Percentiles rank a stretch among this genome's conserved stretches.
Conservation (phyloP, 2,329 filamentous ascomycete genomes). For the Beauveria rudraprayagi region DNA sequence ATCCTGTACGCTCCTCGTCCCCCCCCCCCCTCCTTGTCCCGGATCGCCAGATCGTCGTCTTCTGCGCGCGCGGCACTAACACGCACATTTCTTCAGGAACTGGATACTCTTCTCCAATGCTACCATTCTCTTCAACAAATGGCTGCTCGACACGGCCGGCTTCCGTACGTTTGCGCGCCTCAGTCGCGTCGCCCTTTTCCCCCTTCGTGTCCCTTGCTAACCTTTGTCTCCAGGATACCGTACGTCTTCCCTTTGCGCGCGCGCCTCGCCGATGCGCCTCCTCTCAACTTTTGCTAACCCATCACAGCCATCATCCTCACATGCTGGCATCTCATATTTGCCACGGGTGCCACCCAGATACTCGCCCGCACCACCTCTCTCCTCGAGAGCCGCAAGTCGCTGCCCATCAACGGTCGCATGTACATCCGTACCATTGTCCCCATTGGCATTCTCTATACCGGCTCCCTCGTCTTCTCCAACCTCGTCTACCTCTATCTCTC, state of each 20-base stretch:
- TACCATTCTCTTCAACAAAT: constrained; percentile 91
- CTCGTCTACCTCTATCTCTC: constrained; percentile 60
- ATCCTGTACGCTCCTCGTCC: constrained; percentile 19
- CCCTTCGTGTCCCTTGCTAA: constrained; percentile 18
- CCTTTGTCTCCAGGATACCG: constrained; percentile 23
- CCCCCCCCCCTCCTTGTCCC: not conserved
- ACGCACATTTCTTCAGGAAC: constrained; percentile 31
- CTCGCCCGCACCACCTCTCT: constrained; percentile 55
- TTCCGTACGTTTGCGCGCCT: constrained; percentile 53
- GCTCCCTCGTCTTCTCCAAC: constrained; percentile 59
- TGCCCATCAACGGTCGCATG: constrained; percentile 52
- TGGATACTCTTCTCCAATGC: constrained; percentile 83
- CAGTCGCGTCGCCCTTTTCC: not conserved
- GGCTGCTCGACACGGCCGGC: constrained; percentile 65
- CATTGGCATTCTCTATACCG: constrained; percentile 58
- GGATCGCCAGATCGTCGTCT: not conserved
- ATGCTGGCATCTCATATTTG: constrained; percentile 61
- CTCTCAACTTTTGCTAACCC: constrained; percentile 1
- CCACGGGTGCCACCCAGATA: constrained; percentile 57
- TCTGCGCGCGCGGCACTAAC: not conserved
- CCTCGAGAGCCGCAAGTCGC: constrained; percentile 54
- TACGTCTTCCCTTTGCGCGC: constrained; percentile 16
- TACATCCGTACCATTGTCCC: constrained; percentile 58
- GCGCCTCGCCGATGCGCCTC: not conserved
- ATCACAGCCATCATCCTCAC: constrained; percentile 47